Evolutionary conservation across 2,329 filamentous ascomycete species (phyloP).

Genomic region (Penicillium sp.): DNA sequence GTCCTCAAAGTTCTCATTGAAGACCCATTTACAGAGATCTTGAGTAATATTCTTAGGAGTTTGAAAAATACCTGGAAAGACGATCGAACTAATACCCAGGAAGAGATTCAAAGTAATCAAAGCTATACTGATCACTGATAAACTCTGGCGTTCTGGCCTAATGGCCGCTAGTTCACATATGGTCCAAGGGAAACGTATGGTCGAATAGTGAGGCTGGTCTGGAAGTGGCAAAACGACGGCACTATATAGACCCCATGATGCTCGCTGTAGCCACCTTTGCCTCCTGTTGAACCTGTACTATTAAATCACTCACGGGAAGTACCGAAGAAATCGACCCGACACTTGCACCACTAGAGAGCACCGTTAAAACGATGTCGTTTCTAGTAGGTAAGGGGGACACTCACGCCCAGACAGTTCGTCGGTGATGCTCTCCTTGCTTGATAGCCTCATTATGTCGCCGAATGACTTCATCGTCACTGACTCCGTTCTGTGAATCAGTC

Average conservation of each 20-base stretch:
- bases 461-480: slow-evolving; percentile 19
- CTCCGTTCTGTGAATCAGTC: slow-evolving; percentile 10
- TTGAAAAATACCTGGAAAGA: too few species aligned
- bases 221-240: background rate
- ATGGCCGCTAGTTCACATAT: too few species aligned
- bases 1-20: too few species aligned
- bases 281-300: slow-evolving; percentile 10
- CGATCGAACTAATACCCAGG: too few species aligned
- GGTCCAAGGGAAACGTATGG: too few species aligned
- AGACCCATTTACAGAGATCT: too few species aligned
- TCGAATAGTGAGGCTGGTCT: too few species aligned
- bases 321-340: slow-evolving; percentile 18
- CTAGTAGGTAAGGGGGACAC: background rate
- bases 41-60: too few species aligned
- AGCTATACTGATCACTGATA: too few species aligned
- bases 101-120: too few species aligned
- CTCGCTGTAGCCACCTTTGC: slow-evolving; percentile 4
- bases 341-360: slow-evolving; percentile 12
- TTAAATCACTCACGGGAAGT: slow-evolving; percentile 11
- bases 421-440: slow-evolving; percentile 13
- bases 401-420: slow-evolving; percentile 23
- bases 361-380: background rate
- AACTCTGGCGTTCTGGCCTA: too few species aligned
- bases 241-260: slow-evolving; percentile 3
- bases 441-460: slow-evolving; percentile 17